These are phyloP conservation scores for Erodium texanum DNA, from an alignment of 441 rosid genomes.

Conservation along the genomic window DNA sequence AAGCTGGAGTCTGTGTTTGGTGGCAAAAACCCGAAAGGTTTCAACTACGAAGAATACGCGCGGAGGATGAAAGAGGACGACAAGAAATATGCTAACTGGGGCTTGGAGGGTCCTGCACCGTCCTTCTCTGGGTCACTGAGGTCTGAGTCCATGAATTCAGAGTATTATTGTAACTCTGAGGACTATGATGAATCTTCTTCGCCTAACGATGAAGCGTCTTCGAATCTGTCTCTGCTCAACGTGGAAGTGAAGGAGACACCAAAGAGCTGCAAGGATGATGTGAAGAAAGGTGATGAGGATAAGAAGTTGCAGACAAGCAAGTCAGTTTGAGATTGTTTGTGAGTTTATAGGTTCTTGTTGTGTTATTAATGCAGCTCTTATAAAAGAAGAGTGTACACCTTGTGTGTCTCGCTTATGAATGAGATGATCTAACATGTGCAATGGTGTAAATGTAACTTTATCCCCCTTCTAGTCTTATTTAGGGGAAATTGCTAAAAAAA, in stretches of 20 bases:
- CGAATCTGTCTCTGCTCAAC: neutral
- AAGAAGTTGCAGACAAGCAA: neutral
- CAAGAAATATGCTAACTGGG: constrained; percentile 13
- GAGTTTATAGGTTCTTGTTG: too few relatives aligned
- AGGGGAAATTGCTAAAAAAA: too few relatives aligned
- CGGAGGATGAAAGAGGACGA: constrained; percentile 55
- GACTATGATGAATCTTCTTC: neutral
- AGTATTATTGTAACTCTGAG: neutral
- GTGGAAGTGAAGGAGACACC: neutral
- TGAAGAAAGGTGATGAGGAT: neutral
- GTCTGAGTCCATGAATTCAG: neutral
- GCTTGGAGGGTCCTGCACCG: neutral
- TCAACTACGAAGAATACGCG: constrained; percentile 29
- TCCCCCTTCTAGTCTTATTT: too few relatives aligned
- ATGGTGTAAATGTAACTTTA: too few relatives aligned
- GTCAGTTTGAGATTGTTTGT: neutral
- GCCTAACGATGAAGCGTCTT: neutral
- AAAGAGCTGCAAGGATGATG: neutral
- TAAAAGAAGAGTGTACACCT: constrained; percentile 15
- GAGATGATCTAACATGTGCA: too few relatives aligned
- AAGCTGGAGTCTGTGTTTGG: constrained; percentile 47
- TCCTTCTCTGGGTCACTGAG: constrained; percentile 14
- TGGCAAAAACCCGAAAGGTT: constrained; percentile 34
- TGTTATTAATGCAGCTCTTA: too few relatives aligned
- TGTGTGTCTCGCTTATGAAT: too few relatives aligned